Evolutionary conservation across 1,284 basidiomycete species (phyloP), one percentile per base, ranked within the genome.

Genomic region (Rhodotorula mucilaginosa): DNA sequence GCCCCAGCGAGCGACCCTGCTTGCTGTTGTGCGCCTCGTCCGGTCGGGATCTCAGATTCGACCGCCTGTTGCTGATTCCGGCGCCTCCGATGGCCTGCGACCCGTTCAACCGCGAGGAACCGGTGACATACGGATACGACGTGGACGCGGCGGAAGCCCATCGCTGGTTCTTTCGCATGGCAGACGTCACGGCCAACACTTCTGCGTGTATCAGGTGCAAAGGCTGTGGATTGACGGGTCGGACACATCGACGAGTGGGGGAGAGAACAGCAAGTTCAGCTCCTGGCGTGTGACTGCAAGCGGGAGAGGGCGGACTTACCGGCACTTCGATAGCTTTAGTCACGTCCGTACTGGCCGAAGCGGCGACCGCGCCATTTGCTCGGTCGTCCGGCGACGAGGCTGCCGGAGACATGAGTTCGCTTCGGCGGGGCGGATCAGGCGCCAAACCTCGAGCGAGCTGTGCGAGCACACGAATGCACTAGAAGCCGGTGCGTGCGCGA

Each of bases 131-230:
- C n/a, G 72, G 58, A 52, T 66, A 77, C 21, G 61, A 86, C 85
- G 78, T 88, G 85, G 56, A 86, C 84, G 60, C 86, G 2, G 65
- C 59, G 29, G 89, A 86, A 21, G 93, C 89, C 93, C 93, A 96
- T 63, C 93, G 88, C 61, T 93, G 92, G 82, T 96, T 96, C 83
- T 95, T 93, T 81, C 96, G 91, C 92, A 99, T 97, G n/a, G 88
- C 87, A 6, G 93, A 93, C 56, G 93, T 97, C 77, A 99, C 91
- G 18, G 92, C 86, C 67, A 95, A 86, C 74, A 97, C 91, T 84
- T 98, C 95, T 52, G 91, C 89, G 73, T 89, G 86, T 39, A 96
- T 81, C 60, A 95, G 87, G 85, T 95, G 91, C 71, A 88, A 88
- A 51, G 85, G 82, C 51, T 76, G 72, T 29, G 6, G 23, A 31